Base-by-base conservation (phyloP, 2,329 filamentous ascomycete species). In the Sclerotinia subarctica region DNA sequence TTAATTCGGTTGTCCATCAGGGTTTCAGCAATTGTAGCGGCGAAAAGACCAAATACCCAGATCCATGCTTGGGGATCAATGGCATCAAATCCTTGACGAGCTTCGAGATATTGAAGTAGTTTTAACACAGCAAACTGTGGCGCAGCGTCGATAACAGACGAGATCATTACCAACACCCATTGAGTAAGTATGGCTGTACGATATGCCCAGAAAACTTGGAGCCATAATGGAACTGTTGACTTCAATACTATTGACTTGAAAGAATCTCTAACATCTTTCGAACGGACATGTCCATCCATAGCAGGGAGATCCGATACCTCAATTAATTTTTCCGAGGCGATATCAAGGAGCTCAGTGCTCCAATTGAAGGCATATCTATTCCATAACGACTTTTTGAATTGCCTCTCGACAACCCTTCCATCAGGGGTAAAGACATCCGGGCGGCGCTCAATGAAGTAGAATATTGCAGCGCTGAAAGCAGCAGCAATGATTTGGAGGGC, bases 291-390 rank as follows among this genome's bases (percentile, higher is more conserved):
- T 67, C 85, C 82, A 72, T 87, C 82, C 1, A 89, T 82, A 35
- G 84, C 81, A 0, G 88, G 86, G 21, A 93, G 79, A 73, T 91
- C 88, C 4, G 79, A 79, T 44, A 88, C 78, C 42, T 89, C 84
- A 3, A 93, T 82, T 53, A 83, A 84, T 73, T 89, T 87, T 72
- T 82, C 82, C 8, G 79, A 78, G 2, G 88, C 87, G 35, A 82
- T 76, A 1, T 78, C 75, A 21, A 93, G 81, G 0, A 92, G 73
- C 1, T 79, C 77, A 2, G 76, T 77, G 1, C 84, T 81, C 90
- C 90, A 94, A 66, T 80, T 79, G 79, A 87, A 93, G 6, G 86
- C 90, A 74, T 86, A 86, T 66, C 86, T 84, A 64, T 79, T 83
- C 68, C 88, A 81, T 3, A 87, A 83, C 4, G 87, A 86, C 3